Evolutionary conservation across 371 early-diverging fungal genomes (phyloP).

Genomic region (Ordospora pajunii): DNA sequence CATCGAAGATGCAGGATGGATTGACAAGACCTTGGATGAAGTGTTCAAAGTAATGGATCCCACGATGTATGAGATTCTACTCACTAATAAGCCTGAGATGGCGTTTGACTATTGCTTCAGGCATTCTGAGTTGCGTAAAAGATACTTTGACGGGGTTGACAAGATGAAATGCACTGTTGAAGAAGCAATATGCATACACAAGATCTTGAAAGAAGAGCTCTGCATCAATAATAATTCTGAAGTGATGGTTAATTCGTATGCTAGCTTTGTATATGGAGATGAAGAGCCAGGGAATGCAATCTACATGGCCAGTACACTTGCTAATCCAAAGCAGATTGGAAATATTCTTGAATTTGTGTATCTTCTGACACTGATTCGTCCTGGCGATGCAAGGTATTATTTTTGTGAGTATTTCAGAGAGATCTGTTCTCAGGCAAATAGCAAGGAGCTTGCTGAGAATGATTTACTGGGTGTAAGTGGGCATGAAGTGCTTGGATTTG

Average conservation of each 20-base stretch:
- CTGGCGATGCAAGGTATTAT: background rate
- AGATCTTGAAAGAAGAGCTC: background rate
- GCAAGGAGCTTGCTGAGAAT: background rate
- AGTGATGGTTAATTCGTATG: background rate
- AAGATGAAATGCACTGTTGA: constrained; percentile 9
- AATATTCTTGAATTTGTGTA: background rate
- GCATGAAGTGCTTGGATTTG: background rate
- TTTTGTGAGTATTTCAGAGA: constrained; percentile 2
- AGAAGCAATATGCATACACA: constrained; percentile 18
- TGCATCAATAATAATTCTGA: background rate
- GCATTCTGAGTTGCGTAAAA: background rate
- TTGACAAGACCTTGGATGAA: background rate
- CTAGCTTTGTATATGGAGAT: background rate
- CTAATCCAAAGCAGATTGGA: background rate
- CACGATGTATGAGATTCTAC: background rate
- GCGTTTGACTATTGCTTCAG: constrained; percentile 20
- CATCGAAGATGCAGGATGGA: background rate
- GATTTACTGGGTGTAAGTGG: no score
- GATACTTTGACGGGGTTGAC: constrained; percentile 10
- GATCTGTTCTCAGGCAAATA: background rate
- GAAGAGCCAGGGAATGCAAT: background rate
- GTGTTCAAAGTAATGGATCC: background rate
- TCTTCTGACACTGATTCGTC: background rate
- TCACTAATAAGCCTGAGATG: background rate
- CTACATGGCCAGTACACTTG: background rate